Evolutionary conservation across 495 filamentous ascomycete species (phyloP).

Genomic region (Diplogelasinospora grovesii): DNA sequence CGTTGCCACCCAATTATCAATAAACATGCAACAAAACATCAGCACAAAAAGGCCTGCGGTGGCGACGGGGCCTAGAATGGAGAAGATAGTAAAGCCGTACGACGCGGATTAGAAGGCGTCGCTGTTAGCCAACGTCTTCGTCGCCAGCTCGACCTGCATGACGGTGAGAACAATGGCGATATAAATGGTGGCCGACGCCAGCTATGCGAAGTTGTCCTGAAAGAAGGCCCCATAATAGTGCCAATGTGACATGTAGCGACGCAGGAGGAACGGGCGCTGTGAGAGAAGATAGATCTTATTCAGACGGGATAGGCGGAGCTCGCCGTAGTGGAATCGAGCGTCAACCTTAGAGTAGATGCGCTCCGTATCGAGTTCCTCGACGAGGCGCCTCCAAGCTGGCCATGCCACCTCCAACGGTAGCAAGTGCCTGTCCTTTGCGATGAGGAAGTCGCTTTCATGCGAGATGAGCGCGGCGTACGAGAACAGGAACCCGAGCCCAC

Average conservation of each 20-base stretch:
- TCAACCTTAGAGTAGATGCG: constrained; percentile 14
- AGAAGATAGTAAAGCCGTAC: constrained; percentile 51
- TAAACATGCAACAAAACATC: no score
- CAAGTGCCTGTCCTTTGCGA: constrained; percentile 28
- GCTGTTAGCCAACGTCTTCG: constrained; percentile 26
- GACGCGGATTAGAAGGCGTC: constrained; percentile 38
- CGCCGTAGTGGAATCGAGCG: constrained; percentile 36
- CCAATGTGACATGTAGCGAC: constrained; percentile 21
- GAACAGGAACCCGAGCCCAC: constrained; percentile 30
- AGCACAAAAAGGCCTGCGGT: no score
- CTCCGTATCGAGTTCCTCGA: constrained; percentile 4
- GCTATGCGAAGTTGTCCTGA: constrained; percentile 39
- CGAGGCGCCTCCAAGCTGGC: constrained; percentile 10
- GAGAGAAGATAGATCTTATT: constrained; percentile 26
- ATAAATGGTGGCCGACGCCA: constrained; percentile 41
- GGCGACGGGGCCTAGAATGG: constrained; percentile 30
- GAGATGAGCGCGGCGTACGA: constrained; percentile 32
- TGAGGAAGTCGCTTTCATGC: constrained; percentile 31
- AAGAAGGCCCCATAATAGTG: constrained; percentile 32
- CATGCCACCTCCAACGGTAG: constrained; percentile 24
- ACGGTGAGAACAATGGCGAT: constrained; percentile 49
- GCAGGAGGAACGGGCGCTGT: constrained; percentile 2
- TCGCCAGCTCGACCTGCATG: constrained; percentile 53
- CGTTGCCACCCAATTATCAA: no score
- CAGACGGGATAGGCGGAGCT: constrained; percentile 37